These are phyloP conservation scores for Phytophthora rubi DNA, from an alignment of 352 stramenopile genomes.

Conservation along the genomic window DNA sequence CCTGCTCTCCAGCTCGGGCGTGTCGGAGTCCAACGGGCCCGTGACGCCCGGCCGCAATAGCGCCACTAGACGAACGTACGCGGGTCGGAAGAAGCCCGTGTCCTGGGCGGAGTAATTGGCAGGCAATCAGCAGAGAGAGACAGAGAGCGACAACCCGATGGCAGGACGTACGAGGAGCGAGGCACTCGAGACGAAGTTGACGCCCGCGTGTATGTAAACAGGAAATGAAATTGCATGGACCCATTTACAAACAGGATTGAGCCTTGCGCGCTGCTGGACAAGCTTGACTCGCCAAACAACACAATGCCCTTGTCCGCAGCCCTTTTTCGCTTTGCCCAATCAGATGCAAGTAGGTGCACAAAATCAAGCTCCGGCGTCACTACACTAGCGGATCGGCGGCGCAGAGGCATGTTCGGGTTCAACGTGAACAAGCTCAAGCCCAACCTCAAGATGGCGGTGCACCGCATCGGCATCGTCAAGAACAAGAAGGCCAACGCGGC, in stretches of 20 bases:
- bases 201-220: slow-evolving; percentile 29
- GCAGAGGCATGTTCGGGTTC: slow-evolving; percentile 82
- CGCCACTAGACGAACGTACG: slow-evolving; percentile 65
- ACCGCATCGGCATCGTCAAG: slow-evolving; percentile 91
- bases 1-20: slow-evolving; percentile 39
- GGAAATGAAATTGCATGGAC: slow-evolving; percentile 30
- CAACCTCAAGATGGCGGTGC: slow-evolving; percentile 93
- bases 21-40: slow-evolving; percentile 37
- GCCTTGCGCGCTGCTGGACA: no score
- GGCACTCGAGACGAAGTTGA: slow-evolving; percentile 19
- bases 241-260: background rate
- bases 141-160: slow-evolving; percentile 5
- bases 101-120: slow-evolving; percentile 69
- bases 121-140: slow-evolving; percentile 1
- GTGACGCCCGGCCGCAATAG: slow-evolving; percentile 21
- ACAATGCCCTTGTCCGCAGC: background rate
- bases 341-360: background rate
- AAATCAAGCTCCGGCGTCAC: slow-evolving; percentile 15
- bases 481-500: slow-evolving; percentile 92
- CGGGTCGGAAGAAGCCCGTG: slow-evolving; percentile 78
- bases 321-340: background rate
- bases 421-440: slow-evolving; percentile 93
- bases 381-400: background rate
- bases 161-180: slow-evolving; percentile 27
- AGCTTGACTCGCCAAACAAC: no score